phyloP scores from a whole-genome alignment of 305 asterid species.

The Fraxinus sp. region DNA sequence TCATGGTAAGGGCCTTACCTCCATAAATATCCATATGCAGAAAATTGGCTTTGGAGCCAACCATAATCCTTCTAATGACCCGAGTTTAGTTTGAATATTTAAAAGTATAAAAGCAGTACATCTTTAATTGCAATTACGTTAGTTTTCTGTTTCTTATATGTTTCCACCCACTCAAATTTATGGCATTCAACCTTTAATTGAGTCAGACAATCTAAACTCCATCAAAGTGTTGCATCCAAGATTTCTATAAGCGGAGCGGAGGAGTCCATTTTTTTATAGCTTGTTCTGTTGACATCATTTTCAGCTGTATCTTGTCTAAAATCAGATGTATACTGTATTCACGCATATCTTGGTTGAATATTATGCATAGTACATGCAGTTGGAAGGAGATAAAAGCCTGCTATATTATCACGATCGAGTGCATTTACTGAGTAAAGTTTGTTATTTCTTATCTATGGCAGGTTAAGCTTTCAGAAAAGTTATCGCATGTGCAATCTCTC shows the following conservation, averaged over 20 bases:
- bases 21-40: background rate
- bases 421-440: slow-evolving; percentile 27
- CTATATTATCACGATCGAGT: background rate
- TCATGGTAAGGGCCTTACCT: background rate
- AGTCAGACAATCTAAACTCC: background rate
- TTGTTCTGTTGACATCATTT: slow-evolving; percentile 13
- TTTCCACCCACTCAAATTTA: background rate
- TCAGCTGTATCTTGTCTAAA: background rate
- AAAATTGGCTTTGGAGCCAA: background rate
- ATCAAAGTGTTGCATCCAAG: slow-evolving; percentile 18
- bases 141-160: background rate
- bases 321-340: slow-evolving; percentile 14
- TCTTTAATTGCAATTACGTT: background rate
- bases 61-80: background rate
- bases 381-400: slow-evolving; percentile 17
- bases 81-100: background rate
- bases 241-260: slow-evolving; percentile 9
- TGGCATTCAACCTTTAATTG: background rate
- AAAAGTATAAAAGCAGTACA: background rate
- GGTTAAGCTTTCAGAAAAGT: slow-evolving; percentile 96
- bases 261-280: slow-evolving; percentile 4
- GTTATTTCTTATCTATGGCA: slow-evolving; percentile 36
- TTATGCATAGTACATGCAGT: slow-evolving; percentile 11
- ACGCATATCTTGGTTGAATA: background rate
- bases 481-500: slow-evolving; percentile 94